Evolutionary conservation across 2,329 filamentous ascomycete genomes (phyloP), one percentile per base, ranked within the genome.

Genomic region (Colletotrichum sp.): DNA sequence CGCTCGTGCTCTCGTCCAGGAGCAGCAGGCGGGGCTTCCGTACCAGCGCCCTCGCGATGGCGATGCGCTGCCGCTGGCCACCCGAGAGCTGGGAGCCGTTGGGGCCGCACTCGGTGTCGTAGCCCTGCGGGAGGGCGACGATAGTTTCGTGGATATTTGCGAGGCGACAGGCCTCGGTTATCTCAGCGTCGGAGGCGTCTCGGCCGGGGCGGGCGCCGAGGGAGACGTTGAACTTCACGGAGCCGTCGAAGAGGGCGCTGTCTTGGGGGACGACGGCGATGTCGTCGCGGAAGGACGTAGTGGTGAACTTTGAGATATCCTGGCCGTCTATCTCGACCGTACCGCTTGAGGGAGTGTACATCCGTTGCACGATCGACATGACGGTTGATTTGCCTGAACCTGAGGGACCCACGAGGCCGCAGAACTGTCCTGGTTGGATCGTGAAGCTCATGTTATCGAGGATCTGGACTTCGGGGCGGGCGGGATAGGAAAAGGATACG

Each of bases 1-100:
- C 92, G 34, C 90, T 92, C 0, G 94, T 95, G 8, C 92, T 91
- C 84, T 95, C 93, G 79, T 95, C 94, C 0, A 95, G 86, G 32
- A 95, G 88, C 15, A 95, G 82, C 3, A 95, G 85, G 66, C 91
- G 88, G 0, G 94, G 94, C 24, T 89, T 87, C 0, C 93, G 88
- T 3, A 94, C 86, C 1, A 95, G 86, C 3, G 93, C 93, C 10
- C 94, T 88, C 0, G 94, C 93, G 78, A 95, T 95, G 2, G 91
- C 90, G 21, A 95, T 81, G 3, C 93, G 88, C 81, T 95, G 94
- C 8, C 91, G 90, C 81, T 95, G 94, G 0, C 94, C 94, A 8
- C 93, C 93, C 0, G 92, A 94, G 5, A 95, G 82, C 24, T 91
- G 87, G 1, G 91, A 91, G 9, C 93, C 93, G 71, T 93, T 91